Evolutionary conservation across 2,329 filamentous ascomycete species (phyloP).

Genomic region (Sporothrix curviconia): DNA sequence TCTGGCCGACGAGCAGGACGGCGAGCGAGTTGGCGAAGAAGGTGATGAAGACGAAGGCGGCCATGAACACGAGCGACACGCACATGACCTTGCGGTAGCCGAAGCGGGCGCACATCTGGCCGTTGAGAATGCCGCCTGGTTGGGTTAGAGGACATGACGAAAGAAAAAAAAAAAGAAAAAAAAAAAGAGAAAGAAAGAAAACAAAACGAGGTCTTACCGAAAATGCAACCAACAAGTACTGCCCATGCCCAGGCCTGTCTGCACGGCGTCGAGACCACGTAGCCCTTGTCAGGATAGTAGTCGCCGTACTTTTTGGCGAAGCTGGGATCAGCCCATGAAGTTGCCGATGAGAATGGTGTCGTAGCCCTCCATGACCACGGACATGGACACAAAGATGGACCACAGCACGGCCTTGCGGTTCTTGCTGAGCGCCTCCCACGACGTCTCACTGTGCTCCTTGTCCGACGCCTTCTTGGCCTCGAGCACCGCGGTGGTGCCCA

Average conservation of each 20-base stretch:
- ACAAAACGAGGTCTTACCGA: too few relatives aligned
- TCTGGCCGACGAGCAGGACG: constrained; percentile 36
- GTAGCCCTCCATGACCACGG: constrained; percentile 23
- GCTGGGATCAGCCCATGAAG: constrained; percentile 20
- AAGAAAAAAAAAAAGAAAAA: background rate
- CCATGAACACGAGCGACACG: constrained; percentile 32
- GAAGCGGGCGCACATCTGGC: constrained; percentile 38
- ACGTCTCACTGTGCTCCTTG: background rate
- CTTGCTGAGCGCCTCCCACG: background rate
- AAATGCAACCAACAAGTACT: constrained; percentile 39
- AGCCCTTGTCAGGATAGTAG: constrained; percentile 23
- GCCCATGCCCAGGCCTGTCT: constrained; percentile 36
- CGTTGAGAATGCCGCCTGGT: constrained; percentile 33
- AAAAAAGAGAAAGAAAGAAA: too few relatives aligned
- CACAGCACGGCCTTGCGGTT: constrained; percentile 15
- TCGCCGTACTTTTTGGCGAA: constrained; percentile 25
- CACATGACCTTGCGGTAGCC: constrained; percentile 40
- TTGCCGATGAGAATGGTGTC: constrained; percentile 22
- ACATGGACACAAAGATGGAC: constrained; percentile 17
- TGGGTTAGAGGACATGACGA: background rate
- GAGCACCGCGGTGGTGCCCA: background rate
- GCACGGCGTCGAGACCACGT: constrained; percentile 42
- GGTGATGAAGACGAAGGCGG: constrained; percentile 39
- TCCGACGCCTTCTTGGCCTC: constrained; percentile 9
- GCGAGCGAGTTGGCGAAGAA: constrained; percentile 38